Percentiles rank a stretch among this genome's conserved stretches.
Evolutionary conservation across 805 yeast genomes (phyloP).

Genomic region (Lipomyces sp.): DNA sequence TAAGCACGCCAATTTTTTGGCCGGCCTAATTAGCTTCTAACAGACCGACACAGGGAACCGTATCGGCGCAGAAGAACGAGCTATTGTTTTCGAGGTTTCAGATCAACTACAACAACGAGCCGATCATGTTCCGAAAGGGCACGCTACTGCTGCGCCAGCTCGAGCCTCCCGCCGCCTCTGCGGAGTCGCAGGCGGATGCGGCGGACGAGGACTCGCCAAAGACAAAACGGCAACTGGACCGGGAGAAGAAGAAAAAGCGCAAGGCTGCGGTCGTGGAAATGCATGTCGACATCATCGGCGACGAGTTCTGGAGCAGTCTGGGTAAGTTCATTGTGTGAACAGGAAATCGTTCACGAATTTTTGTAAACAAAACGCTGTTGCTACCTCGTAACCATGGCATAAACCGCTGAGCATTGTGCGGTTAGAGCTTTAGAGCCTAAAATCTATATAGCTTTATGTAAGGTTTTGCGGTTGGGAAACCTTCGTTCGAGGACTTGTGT

Average conservation of each 20-base stretch:
- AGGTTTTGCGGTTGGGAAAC: too few species aligned
- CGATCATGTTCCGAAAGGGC: constrained; percentile 85
- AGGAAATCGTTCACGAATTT: too few species aligned
- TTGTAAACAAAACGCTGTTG: neutral
- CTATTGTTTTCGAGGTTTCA: constrained; percentile 72
- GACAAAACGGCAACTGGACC: constrained; percentile 48
- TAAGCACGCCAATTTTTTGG: too few species aligned
- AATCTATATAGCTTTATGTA: too few species aligned
- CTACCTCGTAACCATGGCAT: neutral
- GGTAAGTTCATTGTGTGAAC: constrained; percentile 2
- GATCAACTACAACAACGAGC: constrained; percentile 87
- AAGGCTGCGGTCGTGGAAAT: constrained; percentile 47
- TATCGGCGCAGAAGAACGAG: constrained; percentile 84
- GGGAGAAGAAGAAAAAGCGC: constrained; percentile 48
- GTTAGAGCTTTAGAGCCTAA: too few species aligned
- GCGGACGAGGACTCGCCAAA: constrained; percentile 7
- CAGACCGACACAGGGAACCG: constrained; percentile 63
- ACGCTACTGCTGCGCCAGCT: constrained; percentile 50
- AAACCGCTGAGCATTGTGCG: too few species aligned
- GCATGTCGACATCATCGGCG: constrained; percentile 64
- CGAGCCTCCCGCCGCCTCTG: neutral
- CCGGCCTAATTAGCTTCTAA: too few species aligned
- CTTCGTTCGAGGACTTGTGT: too few species aligned
- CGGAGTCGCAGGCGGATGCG: neutral
- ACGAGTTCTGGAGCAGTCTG: constrained; percentile 54